Evolutionary conservation across 345 rosid species (phyloP), one percentile per base, ranked within the genome.

Genomic region (Linum trigynum): DNA sequence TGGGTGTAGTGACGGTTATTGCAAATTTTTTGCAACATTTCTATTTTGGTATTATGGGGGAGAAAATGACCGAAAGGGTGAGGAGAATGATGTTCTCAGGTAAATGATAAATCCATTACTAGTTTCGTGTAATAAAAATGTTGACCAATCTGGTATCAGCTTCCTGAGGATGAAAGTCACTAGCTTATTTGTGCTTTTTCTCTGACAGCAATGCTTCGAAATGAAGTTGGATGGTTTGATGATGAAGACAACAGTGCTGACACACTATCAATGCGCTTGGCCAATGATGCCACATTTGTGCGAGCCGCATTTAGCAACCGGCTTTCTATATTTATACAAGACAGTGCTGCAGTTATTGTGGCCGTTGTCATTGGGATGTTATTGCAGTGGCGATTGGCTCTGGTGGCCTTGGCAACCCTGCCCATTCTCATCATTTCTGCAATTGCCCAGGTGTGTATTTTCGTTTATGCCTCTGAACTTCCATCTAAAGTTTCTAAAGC

Each of bases 1-100:
- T 95, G 99, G 99, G 99, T 66, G 41, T 89, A 71, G 96, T 95
- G 71, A 95, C 99, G 3, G 96, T 94, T 74, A 84, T 90, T 76
- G 97, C 99, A 69, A 94, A 94, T 72, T 88, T 94, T 72, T 79
- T 94, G 85, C 99, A 94, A 79, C 99, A 94, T 67, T 94, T 90
- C 77, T 94, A 94, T 80, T 94, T 94, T 68, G 99, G 99, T 67
- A 94, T 94, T 68, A 94, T 94, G 99, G 99, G 99, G 68, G 99
- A 94, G 83, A 90, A 94, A 72, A 90, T 94, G 99, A 94, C 99
- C 2, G 97, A 90, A 73, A 82, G 97, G 65, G 96, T 95, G 7
- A 87, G 99, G 65, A 75, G 97, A 70, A 95, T 95, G 99, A 95
- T 95, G 99, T 95, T 95, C 79, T 91, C 97, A 82, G 97, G 99